Evolutionary conservation across 805 yeast species (phyloP).

Genomic region (Barnettozyma sp.): DNA sequence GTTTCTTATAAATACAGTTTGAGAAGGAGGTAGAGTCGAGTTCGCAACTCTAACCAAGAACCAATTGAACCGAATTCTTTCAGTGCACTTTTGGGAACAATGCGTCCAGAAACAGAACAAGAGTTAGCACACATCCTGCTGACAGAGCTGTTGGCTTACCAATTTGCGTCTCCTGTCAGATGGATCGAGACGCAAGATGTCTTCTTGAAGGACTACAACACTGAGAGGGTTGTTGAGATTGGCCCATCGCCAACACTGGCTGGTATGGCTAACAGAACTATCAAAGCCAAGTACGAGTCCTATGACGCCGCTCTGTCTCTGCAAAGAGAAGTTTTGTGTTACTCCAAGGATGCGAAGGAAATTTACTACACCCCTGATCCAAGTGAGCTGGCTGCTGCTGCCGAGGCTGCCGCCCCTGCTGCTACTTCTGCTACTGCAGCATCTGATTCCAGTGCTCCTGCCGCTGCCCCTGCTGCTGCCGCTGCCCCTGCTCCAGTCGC

Average conservation of each 20-base stretch:
- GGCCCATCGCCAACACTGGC: conserved; percentile 99
- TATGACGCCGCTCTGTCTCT: conserved; percentile 88
- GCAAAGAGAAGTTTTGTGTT: conserved; percentile 91
- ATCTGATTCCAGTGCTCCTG: conserved; percentile 45
- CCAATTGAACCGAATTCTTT: no score
- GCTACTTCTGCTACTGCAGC: conserved; percentile 42
- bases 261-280: conserved; percentile 97
- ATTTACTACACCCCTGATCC: conserved; percentile 92
- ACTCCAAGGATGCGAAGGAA: conserved; percentile 92
- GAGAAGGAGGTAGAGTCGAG: no score
- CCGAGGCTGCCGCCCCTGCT: conserved; percentile 25
- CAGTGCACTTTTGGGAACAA: no score
- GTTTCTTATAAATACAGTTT: no score
- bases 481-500: conserved; percentile 52
- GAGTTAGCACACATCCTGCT: conserved; percentile 91
- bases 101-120: conserved; percentile 91
- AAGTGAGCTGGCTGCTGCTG: conserved; percentile 32
- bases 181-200: conserved; percentile 99
- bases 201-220: conserved; percentile 84
- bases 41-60: no score
- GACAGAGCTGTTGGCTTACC: conserved; percentile 95
- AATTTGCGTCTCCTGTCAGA: conserved; percentile 98
- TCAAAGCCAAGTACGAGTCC: conserved; percentile 88
- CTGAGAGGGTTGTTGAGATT: conserved; percentile 96
- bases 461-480: conserved; percentile 53